Evolutionary conservation across 1,284 basidiomycete species (phyloP).

Genomic region (Coniferiporia sulphurascens): DNA sequence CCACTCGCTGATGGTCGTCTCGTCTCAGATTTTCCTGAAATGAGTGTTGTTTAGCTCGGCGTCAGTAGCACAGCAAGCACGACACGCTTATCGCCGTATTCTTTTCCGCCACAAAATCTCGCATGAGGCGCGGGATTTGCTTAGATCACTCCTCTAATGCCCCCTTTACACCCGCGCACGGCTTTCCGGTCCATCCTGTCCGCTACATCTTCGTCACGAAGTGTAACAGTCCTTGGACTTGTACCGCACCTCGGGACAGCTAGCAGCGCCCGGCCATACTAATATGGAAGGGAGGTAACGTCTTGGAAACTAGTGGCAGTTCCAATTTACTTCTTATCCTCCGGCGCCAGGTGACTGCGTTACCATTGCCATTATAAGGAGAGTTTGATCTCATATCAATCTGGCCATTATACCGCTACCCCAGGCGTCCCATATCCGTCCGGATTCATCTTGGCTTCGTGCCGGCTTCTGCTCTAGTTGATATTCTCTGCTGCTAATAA

Average conservation of each 20-base stretch:
- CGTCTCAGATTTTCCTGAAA: neutral
- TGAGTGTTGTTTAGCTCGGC: neutral
- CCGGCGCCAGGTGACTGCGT: conserved; percentile 1
- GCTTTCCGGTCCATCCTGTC: too few relatives aligned
- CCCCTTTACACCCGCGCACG: neutral
- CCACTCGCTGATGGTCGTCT: neutral
- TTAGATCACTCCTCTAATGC: neutral
- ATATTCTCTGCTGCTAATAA: neutral
- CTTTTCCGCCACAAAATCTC: neutral
- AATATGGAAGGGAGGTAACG: neutral
- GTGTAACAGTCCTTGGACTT: too few relatives aligned
- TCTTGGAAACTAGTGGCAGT: neutral
- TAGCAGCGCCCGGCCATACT: neutral
- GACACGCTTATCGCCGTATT: neutral
- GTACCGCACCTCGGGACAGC: neutral
- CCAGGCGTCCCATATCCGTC: neutral
- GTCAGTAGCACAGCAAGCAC: neutral
- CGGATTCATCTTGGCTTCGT: neutral
- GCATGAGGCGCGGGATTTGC: neutral
- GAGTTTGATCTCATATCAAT: conserved; percentile 7
- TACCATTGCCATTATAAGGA: conserved; percentile 4
- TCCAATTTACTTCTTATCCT: neutral
- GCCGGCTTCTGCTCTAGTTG: neutral
- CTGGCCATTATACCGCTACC: neutral
- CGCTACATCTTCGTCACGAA: too few relatives aligned